These are phyloP conservation scores for Boletus mariae DNA, from an alignment of 1,284 basidiomycete genomes.

Conservation along the genomic window DNA sequence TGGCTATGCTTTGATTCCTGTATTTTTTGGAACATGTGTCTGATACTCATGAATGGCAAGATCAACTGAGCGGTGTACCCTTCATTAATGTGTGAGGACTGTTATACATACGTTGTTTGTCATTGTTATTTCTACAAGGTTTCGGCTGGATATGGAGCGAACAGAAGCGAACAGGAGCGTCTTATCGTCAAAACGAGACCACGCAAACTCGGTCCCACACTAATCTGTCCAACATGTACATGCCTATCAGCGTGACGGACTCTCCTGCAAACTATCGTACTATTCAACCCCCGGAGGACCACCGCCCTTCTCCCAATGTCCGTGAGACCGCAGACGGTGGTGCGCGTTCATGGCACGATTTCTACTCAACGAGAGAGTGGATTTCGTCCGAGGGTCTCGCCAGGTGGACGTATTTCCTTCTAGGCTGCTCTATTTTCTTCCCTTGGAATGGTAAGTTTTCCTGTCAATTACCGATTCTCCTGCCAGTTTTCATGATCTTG, in stretches of 20 bases:
- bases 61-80: no score
- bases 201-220: neutral
- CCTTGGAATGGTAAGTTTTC: constrained; percentile 69
- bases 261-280: constrained; percentile 3
- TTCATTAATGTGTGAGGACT: no score
- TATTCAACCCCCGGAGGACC: constrained; percentile 6
- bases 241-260: neutral
- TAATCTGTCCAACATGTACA: neutral
- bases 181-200: neutral
- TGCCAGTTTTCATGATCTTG: neutral
- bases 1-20: constrained; percentile 51
- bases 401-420: constrained; percentile 59
- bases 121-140: constrained; percentile 3
- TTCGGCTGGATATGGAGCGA: neutral
- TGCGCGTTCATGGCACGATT: neutral
- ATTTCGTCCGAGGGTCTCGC: constrained; percentile 35
- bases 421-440: constrained; percentile 66
- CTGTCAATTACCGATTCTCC: neutral
- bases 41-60: no score
- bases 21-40: neutral
- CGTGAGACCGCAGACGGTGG: neutral
- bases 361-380: neutral
- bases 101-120: constrained; percentile 7
- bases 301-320: neutral
- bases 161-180: neutral